Evolutionary conservation across 129 eudicot species (phyloP), one percentile per base, ranked within the genome.

Genomic region (Cynara cardunculus): DNA sequence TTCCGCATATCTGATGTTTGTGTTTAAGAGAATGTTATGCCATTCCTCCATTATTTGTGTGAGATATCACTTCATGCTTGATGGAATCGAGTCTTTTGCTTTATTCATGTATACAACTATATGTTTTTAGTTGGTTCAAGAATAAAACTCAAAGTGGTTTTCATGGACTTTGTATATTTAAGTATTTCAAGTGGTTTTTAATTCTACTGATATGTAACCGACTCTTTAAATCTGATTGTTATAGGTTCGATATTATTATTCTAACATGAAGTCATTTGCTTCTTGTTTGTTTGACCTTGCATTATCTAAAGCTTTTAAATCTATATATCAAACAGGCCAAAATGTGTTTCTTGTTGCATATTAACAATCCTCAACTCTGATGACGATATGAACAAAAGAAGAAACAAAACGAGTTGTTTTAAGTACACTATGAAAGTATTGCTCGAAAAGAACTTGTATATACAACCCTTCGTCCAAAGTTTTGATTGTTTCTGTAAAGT

Each of bases 11-110:
- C 78, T 71, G 78, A 77, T 72, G 78, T 82, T 64, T 83, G 82
- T 83, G 82, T 72, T 77, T 80, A 34, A 83, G 82, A 83, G 86
- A 83, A 83, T 83, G 86, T 83, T 83, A 83, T 83, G 82, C 56
- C 82, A 77, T 83, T 83, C 82, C 82, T 83, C 82, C 86, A 83
- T 77, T 83, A 77, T 77, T 77, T 83, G 74, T 71, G 82, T 83
- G 85, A 82, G 85, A 82, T 71, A 31, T 75, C 76, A 68, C 70
- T 83, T 83, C 86, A 83, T 83, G 86, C 86, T 83, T 77, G 82
- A 83, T 71, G 86, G 78, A 56, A 83, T 77, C 31, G 69, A 83
- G 79, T 83, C 82, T 83, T 53, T 76, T 77, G 69, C 82, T 77
- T 83, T 83, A 71, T 83, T 83, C 82, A 77, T 83, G 86, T 83